phyloP scores from a whole-genome alignment of 164 flowering plant genomes.

The Vitis labrusca region DNA sequence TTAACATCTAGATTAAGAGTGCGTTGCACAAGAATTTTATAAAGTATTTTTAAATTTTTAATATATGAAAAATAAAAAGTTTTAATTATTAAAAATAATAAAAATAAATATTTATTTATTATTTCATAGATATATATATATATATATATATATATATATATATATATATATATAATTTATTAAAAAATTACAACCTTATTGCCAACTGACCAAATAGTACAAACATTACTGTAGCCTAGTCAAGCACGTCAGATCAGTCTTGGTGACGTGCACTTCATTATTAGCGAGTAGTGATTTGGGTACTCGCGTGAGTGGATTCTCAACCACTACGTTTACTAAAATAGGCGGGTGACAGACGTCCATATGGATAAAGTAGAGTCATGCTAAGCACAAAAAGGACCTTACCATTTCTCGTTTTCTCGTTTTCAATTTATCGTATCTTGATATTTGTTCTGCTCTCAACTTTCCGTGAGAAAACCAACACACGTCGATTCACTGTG shows the following conservation, averaged over 20 bases:
- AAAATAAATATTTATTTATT: no score
- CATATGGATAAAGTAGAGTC: constrained; percentile 4
- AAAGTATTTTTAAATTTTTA: no score
- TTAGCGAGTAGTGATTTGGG: neutral
- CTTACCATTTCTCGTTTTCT: neutral
- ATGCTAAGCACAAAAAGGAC: neutral
- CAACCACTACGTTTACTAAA: neutral
- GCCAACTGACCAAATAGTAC: neutral
- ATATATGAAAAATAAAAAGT: no score
- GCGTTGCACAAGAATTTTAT: no score
- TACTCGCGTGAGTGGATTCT: neutral
- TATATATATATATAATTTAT: no score
- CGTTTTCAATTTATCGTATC: constrained; percentile 1
- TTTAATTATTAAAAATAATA: no score
- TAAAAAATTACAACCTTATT: no score
- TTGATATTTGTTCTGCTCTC: neutral
- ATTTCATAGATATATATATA: no score
- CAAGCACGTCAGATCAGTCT: neutral
- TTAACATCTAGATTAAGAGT: no score
- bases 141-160: no score
- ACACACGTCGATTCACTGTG: constrained; percentile 13
- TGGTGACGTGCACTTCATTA: neutral
- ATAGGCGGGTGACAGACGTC: constrained; percentile 4
- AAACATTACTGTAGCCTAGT: neutral
- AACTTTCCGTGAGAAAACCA: neutral